Evolutionary conservation across 2,329 filamentous ascomycete species (phyloP).

Genomic region (Fusarium sp.): DNA sequence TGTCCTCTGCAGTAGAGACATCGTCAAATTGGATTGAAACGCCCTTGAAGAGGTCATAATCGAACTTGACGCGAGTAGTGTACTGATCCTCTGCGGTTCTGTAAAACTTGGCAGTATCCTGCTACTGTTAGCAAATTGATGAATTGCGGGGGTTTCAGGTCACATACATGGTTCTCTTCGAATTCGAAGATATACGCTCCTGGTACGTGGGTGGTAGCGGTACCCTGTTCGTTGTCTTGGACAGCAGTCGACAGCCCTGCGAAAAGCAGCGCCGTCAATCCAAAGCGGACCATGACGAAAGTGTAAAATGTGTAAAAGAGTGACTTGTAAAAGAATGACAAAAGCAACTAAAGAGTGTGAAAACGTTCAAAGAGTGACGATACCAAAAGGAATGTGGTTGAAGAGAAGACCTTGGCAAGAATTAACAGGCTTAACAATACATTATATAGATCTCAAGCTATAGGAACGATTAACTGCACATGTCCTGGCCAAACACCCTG

Average conservation of each 20-base stretch:
- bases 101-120: constrained; percentile 52
- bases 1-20: constrained; percentile 54
- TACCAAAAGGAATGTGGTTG: neutral
- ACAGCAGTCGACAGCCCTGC: constrained; percentile 24
- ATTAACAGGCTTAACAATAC: neutral
- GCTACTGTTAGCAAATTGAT: neutral
- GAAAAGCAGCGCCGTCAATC: constrained; percentile 26
- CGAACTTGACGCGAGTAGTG: constrained; percentile 56
- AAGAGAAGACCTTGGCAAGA: constrained; percentile 6
- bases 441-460: constrained; percentile 1
- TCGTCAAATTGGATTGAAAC: constrained; percentile 64
- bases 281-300: constrained; percentile 24
- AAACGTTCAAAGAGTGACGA: neutral
- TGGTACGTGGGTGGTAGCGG: constrained; percentile 37
- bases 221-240: constrained; percentile 15
- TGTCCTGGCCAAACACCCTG: neutral
- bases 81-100: constrained; percentile 7
- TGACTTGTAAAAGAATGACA: constrained; percentile 7
- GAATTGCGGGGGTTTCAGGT: neutral
- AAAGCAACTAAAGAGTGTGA: neutral
- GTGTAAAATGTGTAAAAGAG: constrained; percentile 1
- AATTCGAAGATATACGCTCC: constrained; percentile 66
- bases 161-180: constrained; percentile 58
- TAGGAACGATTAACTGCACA: neutral
- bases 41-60: constrained; percentile 65